Evolutionary conservation across 352 stramenopile genomes (phyloP), one percentile per base, ranked within the genome.

Genomic region (Globisporangium spiculum): DNA sequence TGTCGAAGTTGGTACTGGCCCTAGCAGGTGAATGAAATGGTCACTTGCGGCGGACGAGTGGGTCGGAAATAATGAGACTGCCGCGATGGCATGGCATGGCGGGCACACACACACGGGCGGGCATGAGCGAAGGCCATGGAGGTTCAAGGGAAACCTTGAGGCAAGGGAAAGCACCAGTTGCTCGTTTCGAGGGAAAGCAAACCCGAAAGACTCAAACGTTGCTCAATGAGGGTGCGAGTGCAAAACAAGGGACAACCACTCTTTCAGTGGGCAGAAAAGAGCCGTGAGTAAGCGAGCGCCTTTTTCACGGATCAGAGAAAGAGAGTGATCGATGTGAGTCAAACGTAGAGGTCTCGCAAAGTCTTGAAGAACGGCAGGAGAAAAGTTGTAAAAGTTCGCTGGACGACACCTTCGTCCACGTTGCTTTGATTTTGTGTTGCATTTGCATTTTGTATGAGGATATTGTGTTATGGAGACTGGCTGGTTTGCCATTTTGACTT

Each of bases 1-100:
- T 20, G 44, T 52, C 44, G 41, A 50, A 46, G 41, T 56, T 46
- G 50, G 56, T 60, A 60, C 65, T 55, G 44, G 57, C n/a, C 55
- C 24, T 52, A 18, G 44, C 44, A 52, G 44, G 22, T 50, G 41
- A 24, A 24, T 22, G 18, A 16, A 52, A 50, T 50, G 41, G 41
- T 50, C 41, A 50, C 41, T 50, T 52, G 44, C 44, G 44, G 44
- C 44, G 44, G 44, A 52, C 44, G 44, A 52, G 44, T 52, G 44
- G 44, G 44, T 52, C 44, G 44, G 44, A 52, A 52, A 52, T 52
- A 52, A 52, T 52, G 44, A 52, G 44, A 52, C 44, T 52, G 44
- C 44, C 44, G 44, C 44, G 44, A 22, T 1, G 44, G 44, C 44
- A 22, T 4, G 44, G 44, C 44, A 52, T 52, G 18, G 44, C 18